A percentile compares a stretch with the other conserved stretches of the same genome.
Conservation (phyloP, 2,329 filamentous ascomycete species). For the Plenodomus biglobosus region DNA sequence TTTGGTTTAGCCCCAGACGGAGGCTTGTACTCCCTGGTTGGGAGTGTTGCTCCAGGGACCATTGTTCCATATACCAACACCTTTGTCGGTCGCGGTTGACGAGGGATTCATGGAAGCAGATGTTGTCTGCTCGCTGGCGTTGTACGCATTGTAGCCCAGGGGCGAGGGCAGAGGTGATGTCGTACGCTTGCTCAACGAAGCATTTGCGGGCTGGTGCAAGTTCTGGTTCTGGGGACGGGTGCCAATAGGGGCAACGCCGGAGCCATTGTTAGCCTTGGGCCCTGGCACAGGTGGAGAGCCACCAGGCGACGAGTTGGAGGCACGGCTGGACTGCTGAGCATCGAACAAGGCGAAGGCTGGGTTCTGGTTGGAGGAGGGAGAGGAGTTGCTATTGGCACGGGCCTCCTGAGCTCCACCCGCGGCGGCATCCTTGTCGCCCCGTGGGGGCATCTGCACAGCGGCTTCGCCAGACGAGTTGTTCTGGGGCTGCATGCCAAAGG, state of each 20-base stretch:
- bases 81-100: constrained; percentile 49
- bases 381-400: constrained; percentile 81
- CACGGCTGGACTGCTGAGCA: constrained; percentile 70
- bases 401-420: constrained; percentile 58
- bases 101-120: constrained; percentile 63
- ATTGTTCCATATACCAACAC: constrained; percentile 67
- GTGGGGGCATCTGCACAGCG: constrained; percentile 55
- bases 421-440: constrained; percentile 48
- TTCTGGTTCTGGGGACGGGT: constrained; percentile 71
- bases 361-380: constrained; percentile 69
- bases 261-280: constrained; percentile 59
- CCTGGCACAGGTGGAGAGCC: constrained; percentile 74
- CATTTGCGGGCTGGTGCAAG: constrained; percentile 59
- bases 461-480: constrained; percentile 55
- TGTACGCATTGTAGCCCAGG: constrained; percentile 66
- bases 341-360: constrained; percentile 52
- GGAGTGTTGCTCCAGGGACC: constrained; percentile 78
- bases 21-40: constrained; percentile 78
- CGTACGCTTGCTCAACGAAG: constrained; percentile 73
- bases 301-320: constrained; percentile 82
- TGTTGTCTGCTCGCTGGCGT: constrained; percentile 56
- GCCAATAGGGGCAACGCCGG: constrained; percentile 85
- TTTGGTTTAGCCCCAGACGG: constrained; percentile 78
- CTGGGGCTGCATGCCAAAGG: constrained; percentile 58
- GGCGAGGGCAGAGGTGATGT: constrained; percentile 93